Conservation (phyloP, 2,329 filamentous ascomycete species). For the Madurella fahalii region DNA sequence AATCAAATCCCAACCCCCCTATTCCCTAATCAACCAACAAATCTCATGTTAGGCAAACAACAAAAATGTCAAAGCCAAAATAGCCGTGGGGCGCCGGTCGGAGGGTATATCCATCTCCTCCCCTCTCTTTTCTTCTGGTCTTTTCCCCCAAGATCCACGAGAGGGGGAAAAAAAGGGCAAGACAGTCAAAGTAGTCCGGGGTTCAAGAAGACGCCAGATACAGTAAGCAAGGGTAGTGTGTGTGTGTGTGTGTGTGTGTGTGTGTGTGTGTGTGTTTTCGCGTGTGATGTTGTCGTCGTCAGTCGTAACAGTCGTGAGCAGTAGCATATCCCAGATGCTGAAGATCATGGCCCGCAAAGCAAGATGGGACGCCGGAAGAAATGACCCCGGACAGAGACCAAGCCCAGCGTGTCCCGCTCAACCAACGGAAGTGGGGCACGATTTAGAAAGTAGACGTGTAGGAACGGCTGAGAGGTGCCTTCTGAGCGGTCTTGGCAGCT, state of each 20-base stretch:
- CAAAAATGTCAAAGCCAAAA: not conserved
- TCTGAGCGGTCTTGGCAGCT: constrained; percentile 27
- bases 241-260: not conserved
- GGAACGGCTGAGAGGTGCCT: constrained; percentile 36
- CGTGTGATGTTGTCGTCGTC: constrained; percentile 2
- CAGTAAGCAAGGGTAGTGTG: not conserved
- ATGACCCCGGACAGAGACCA: not conserved
- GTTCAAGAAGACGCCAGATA: not conserved
- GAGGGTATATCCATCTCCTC: too few species aligned
- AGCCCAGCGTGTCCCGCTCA: not conserved
- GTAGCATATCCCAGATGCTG: not conserved
- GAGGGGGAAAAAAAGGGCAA: too few species aligned
- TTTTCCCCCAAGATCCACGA: too few species aligned
- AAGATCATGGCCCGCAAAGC: not conserved
- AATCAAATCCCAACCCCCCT: not conserved
- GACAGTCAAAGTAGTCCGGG: too few species aligned
- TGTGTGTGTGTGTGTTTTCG: not conserved
- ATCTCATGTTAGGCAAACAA: not conserved
- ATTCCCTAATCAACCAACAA: not conserved
- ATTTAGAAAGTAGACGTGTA: constrained; percentile 30
- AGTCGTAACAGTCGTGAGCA: constrained; percentile 14
- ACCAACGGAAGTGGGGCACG: not conserved
- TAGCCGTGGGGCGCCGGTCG: too few species aligned
- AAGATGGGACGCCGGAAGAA: not conserved
- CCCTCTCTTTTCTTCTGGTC: too few species aligned